Evolutionary conservation across 495 filamentous ascomycete species (phyloP), one percentile per base, ranked within the genome.

Genomic region (Jackrogersella minutella): DNA sequence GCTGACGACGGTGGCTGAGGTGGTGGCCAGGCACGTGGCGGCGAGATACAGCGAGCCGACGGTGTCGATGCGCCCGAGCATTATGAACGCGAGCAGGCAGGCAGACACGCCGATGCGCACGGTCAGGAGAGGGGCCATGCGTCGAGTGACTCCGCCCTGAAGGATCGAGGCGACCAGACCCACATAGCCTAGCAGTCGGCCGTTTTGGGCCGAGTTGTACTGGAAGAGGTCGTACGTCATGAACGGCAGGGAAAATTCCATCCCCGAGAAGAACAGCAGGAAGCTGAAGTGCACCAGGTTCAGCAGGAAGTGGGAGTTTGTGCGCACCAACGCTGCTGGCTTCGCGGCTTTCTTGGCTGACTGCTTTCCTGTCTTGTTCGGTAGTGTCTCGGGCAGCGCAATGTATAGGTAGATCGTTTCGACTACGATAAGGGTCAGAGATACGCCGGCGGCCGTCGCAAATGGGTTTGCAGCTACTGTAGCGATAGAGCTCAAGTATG

Each of bases 231-330:
- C 93, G 66, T 93, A 95, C 0, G 96, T 98, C 85, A 98, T 91
- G 79, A 99, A 99, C 0, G 95, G 93, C 0, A 99, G 87, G 1
- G 88, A 91, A 74, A 97, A 98, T 70, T 99, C 95, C 88, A 99
- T 90, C 51, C 95, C 95, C 19, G 91, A 95, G 77, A 99, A 99
- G 68, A 96, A 96, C 8, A 99, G 87, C 55, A 99, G 86, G 79
- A 99, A 99, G 41, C 88, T 74, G 72, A 99, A 86, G 74, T 99
- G 95, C 0, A 93, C 87, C 5, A 88, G 73, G 73, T 97, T 97
- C 34, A 99, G 86, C n/a, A 96, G 69, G 19, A 86, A 77, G 40
- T 92, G 91, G 10, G 88, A 90, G 76, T 97, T 97, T 0, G 91
- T 95, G 55, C 90, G 81, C 36, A 73, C 76, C 5, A 74, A 46